Conservation (phyloP, 208 protist genomes). For the Wallacemonas rigidus region DNA sequence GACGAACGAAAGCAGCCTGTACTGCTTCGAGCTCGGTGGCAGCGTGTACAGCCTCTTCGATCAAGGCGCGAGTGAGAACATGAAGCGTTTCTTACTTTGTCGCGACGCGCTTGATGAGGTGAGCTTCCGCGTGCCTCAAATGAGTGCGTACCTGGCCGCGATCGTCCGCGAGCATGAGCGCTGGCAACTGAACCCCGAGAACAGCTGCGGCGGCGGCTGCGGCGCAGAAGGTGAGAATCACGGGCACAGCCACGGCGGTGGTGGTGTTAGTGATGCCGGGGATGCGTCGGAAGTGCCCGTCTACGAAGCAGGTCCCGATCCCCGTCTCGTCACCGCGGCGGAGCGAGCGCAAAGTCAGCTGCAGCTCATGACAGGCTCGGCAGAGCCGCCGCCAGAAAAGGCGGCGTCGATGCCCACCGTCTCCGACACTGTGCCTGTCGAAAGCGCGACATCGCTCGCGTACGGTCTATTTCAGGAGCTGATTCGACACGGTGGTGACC, state of each 20-base stretch:
- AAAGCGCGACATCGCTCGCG: conserved; percentile 7
- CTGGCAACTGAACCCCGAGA: conserved; percentile 32
- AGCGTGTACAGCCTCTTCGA: conserved; percentile 76
- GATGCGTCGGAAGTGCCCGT: neutral
- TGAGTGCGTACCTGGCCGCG: conserved; percentile 49
- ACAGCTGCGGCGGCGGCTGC: conserved; percentile 20
- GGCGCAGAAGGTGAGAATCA: neutral
- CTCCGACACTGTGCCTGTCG: neutral
- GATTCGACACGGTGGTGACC: conserved; percentile 9
- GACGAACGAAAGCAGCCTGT: conserved; percentile 53
- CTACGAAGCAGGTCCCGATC: neutral
- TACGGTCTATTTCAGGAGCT: conserved; percentile 21
- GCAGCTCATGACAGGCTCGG: neutral
- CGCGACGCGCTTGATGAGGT: conserved; percentile 33
- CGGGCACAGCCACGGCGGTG: conserved; percentile 21
- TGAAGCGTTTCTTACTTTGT: conserved; percentile 46
- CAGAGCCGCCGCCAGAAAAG: neutral
- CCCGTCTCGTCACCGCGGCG: neutral
- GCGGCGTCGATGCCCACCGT: neutral
- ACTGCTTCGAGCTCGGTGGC: conserved; percentile 65
- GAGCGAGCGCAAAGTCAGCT: neutral
- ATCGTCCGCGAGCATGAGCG: conserved; percentile 53
- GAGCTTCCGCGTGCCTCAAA: conserved; percentile 53
- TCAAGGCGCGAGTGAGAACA: conserved; percentile 43
- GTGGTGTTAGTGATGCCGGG: conserved; percentile 9